Conservation (phyloP, 1,284 basidiomycete species). For the Wolfiporia cocos region DNA sequence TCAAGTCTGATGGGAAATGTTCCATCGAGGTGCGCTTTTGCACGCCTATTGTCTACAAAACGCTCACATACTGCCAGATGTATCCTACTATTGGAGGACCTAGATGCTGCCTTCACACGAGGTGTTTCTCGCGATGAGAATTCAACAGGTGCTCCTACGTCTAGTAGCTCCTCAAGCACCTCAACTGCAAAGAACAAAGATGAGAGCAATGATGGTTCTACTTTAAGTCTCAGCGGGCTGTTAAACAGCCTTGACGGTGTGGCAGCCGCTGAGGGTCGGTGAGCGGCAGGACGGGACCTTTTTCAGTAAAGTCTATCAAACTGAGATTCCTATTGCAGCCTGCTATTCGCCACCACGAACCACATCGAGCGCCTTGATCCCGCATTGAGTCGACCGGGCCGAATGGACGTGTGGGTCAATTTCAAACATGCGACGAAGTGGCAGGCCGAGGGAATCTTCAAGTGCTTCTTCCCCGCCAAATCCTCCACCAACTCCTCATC, state of each 20-base stretch:
- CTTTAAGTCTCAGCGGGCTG: conserved; percentile 74
- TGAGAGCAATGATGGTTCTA: conserved; percentile 65
- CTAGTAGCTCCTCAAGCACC: conserved; percentile 31
- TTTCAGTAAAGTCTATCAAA: neutral
- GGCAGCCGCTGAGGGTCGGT: conserved; percentile 81
- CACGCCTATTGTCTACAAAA: conserved; percentile 10
- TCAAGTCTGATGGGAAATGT: conserved; percentile 79
- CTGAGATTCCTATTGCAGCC: conserved; percentile 31
- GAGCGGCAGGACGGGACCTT: conserved; percentile 25
- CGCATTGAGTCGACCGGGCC: conserved; percentile 72
- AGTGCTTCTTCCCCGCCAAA: conserved; percentile 83
- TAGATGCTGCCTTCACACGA: conserved; percentile 82
- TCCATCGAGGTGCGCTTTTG: conserved; percentile 56
- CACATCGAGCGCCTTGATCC: conserved; percentile 84
- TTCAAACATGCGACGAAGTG: conserved; percentile 82
- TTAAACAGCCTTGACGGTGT: conserved; percentile 85
- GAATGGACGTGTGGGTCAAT: conserved; percentile 87
- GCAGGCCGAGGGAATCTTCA: conserved; percentile 87
- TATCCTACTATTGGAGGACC: conserved; percentile 83
- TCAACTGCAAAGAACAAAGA: conserved; percentile 32
- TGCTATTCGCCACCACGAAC: conserved; percentile 80
- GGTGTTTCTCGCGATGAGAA: conserved; percentile 72
- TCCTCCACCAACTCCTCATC: conserved; percentile 20
- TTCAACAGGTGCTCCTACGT: conserved; percentile 66
- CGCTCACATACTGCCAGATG: conserved; percentile 43